A percentile compares a stretch with the other conserved stretches of the same genome.
phyloP scores from a whole-genome alignment of 2,329 filamentous ascomycete species.

The Ophiosphaerella narmari region DNA sequence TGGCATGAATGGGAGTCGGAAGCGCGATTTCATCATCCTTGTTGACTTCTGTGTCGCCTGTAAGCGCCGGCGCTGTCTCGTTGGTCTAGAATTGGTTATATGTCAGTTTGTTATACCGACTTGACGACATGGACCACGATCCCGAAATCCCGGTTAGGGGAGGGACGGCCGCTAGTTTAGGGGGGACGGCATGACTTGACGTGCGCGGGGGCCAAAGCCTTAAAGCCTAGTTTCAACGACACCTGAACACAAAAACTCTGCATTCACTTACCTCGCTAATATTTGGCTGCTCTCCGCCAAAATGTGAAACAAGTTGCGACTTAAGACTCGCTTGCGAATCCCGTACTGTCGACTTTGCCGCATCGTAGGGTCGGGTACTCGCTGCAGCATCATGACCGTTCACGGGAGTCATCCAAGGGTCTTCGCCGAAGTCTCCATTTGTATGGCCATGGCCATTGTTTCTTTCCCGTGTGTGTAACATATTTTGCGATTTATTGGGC shows the following conservation, averaged over 20 bases:
- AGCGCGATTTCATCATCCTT: slow-evolving; percentile 13
- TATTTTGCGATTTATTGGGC: not conserved
- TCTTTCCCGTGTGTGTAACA: not conserved
- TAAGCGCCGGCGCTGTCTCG: not conserved
- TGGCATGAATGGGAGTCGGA: slow-evolving; percentile 23
- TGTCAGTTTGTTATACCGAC: not conserved
- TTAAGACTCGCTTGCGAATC: not conserved
- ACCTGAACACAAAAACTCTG: slow-evolving; percentile 3
- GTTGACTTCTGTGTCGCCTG: not conserved
- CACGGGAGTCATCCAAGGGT: slow-evolving; percentile 1
- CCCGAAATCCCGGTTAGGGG: slow-evolving; percentile 6
- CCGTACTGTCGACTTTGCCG: not conserved
- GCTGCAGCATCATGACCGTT: not conserved
- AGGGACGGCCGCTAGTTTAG: slow-evolving; percentile 13
- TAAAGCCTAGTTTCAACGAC: slow-evolving; percentile 13
- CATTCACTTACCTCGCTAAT: slow-evolving; percentile 6
- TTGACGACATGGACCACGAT: slow-evolving; percentile 3
- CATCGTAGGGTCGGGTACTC: not conserved
- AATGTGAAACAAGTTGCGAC: not conserved
- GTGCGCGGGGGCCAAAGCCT: slow-evolving; percentile 15
- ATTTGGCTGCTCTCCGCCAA: not conserved
- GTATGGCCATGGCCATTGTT: not conserved
- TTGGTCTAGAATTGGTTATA: not conserved
- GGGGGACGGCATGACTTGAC: slow-evolving; percentile 8
- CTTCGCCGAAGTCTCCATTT: not conserved